Evolutionary conservation across 768 basidiomycete genomes (phyloP).

Genomic region (Kockovaella imperatae): DNA sequence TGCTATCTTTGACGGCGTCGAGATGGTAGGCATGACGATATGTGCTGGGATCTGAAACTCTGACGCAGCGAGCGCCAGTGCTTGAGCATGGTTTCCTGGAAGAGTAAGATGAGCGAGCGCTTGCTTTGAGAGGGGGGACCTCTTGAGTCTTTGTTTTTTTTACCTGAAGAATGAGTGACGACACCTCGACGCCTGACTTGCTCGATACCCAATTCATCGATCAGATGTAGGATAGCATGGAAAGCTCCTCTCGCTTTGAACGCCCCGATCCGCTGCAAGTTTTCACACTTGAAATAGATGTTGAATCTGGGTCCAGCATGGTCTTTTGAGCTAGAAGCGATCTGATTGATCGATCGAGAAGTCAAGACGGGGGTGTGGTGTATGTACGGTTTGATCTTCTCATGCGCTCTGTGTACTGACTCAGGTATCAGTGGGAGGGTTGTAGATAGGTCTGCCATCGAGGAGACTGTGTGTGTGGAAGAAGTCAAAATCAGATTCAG

Average conservation of each 20-base stretch:
- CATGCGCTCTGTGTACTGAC: slow-evolving; percentile 20
- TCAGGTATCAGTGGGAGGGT: slow-evolving; percentile 14
- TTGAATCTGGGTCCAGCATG: slow-evolving; percentile 9
- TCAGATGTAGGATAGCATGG: slow-evolving; percentile 22
- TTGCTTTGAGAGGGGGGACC: no score
- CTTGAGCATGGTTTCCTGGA: slow-evolving; percentile 37
- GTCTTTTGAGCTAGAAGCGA: slow-evolving; percentile 8
- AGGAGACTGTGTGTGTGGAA: neutral
- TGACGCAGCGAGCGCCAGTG: slow-evolving; percentile 29
- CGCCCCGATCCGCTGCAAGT: slow-evolving; percentile 28
- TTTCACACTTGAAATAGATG: slow-evolving; percentile 35
- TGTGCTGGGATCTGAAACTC: slow-evolving; percentile 24
- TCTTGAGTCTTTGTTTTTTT: neutral
- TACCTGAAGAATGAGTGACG: slow-evolving; percentile 35
- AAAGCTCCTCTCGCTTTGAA: slow-evolving; percentile 36
- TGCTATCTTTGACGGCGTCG: slow-evolving; percentile 31
- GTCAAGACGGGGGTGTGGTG: slow-evolving; percentile 30
- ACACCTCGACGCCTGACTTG: slow-evolving; percentile 22
- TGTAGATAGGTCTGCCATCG: slow-evolving; percentile 14
- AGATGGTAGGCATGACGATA: slow-evolving; percentile 36
- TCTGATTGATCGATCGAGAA: slow-evolving; percentile 7
- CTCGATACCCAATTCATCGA: slow-evolving; percentile 18
- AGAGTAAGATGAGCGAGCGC: neutral
- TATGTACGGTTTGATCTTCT: slow-evolving; percentile 15
- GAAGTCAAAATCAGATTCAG: neutral